Evolutionary conservation across 2,329 filamentous ascomycete genomes (phyloP), one percentile per base, ranked within the genome.

Genomic region (Sporothrix curviconia): DNA sequence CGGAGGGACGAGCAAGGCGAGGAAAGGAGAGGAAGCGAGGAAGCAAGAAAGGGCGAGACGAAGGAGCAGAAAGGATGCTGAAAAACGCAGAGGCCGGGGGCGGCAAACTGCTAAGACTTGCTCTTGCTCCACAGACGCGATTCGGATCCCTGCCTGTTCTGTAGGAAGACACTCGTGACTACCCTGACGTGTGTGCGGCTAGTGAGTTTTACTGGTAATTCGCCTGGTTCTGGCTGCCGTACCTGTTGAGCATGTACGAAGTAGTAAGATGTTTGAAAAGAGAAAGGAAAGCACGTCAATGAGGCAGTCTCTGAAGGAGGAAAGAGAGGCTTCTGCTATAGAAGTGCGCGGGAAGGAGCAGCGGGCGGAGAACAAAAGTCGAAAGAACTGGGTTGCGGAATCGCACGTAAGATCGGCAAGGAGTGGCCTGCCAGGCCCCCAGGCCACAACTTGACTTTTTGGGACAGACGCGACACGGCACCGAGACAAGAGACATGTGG

Each of bases 71-170:
- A 34, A 36, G 25, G 43, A 54, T 42, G 4, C 15, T 25, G 39
- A 28, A 42, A 15, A 52, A 52, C 25, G 19, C 19, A 53, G 42
- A 49, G n/a, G 49, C 30, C 28, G 36, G 47, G 46, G 49, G 32
- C 25, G 47, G 51, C n/a, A 60, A 46, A 51, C 44, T 55, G 52
- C 37, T 46, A 44, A 55, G 36, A 15, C 50, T n/a, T 37, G 19
- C 50, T 8, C 14, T n/a, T 55, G 40, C 52, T 55, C 52, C 52
- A 55, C 52, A 39, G 49, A 55, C 52, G 52, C 52, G 52, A 55
- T 47, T 37, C 47, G 40, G 42, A 7, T 55, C 24, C 30, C 52
- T 55, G 52, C 52, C 52, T 55, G 34, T 42, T 54, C 39, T 39
- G 51, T 32, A 53, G n/a, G n/a, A n/a, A n/a, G n/a, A 42, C 24